Evolutionary conservation across 345 rosid genomes (phyloP).

Genomic region (Linum usitatissimum): DNA sequence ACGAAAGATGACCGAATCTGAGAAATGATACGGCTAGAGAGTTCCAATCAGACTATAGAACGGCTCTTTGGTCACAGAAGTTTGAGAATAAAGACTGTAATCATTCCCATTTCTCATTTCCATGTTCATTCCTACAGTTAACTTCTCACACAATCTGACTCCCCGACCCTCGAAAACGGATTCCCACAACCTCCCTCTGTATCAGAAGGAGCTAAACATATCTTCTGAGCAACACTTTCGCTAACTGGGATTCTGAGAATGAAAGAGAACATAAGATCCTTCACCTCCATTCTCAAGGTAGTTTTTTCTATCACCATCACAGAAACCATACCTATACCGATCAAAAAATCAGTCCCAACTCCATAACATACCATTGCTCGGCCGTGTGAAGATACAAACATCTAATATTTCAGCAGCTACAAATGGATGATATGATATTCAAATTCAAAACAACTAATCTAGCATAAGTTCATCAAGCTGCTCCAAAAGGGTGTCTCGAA

Average conservation of each 20-base stretch:
- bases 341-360: neutral
- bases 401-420: too few species aligned
- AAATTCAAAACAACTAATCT: too few species aligned
- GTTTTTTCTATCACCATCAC: neutral
- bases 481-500: too few species aligned
- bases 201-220: neutral
- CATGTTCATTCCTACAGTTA: neutral
- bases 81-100: neutral
- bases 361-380: neutral
- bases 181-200: neutral
- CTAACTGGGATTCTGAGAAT: neutral
- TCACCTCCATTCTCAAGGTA: neutral
- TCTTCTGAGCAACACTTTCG: neutral
- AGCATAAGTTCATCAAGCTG: too few species aligned
- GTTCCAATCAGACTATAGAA: neutral
- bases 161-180: neutral
- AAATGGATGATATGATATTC: too few species aligned
- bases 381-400: too few species aligned
- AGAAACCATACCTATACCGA: neutral
- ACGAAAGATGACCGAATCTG: neutral
- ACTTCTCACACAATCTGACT: neutral
- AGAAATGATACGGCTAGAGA: neutral
- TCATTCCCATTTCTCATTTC: neutral
- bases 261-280: neutral
- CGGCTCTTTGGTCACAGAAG: neutral